Percentiles rank a stretch among this genome's conserved stretches.
Evolutionary conservation across 306 rosid genomes (phyloP).

Genomic region (cucumber (Cucumis sativus)): DNA sequence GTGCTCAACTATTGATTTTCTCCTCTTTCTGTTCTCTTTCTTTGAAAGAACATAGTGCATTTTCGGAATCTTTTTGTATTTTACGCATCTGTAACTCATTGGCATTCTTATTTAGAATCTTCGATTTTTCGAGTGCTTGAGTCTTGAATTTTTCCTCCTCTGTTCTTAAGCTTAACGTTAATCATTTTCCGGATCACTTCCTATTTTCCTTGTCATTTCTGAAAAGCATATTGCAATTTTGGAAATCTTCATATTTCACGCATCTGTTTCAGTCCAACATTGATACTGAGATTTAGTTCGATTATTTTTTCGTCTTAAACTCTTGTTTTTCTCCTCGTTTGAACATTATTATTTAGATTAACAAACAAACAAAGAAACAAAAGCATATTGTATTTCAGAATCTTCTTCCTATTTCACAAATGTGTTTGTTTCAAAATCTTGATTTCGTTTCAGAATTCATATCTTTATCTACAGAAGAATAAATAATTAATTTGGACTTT

Average conservation of each 20-base stretch:
- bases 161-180: not conserved
- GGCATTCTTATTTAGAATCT: not conserved
- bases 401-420: not conserved
- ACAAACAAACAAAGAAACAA: not conserved
- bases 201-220: not conserved
- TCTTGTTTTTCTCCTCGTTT: not conserved
- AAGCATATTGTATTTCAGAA: not conserved
- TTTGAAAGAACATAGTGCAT: not conserved
- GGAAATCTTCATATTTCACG: not conserved
- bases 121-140: not conserved
- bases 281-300: not conserved
- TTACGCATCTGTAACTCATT: not conserved
- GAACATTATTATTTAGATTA: not conserved
- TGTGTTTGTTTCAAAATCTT: not conserved
- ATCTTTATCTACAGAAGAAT: not conserved
- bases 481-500: not conserved
- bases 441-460: not conserved
- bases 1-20: not conserved
- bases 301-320: not conserved
- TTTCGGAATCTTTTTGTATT: not conserved
- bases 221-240: not conserved
- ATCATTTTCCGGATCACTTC: not conserved
- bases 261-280: not conserved
- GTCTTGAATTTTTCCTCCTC: not conserved
- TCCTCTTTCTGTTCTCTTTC: not conserved